These are phyloP conservation scores for Cymbopogon flexuosus DNA, from an alignment of 202 grass and related monocot species.

Conservation along the genomic window DNA sequence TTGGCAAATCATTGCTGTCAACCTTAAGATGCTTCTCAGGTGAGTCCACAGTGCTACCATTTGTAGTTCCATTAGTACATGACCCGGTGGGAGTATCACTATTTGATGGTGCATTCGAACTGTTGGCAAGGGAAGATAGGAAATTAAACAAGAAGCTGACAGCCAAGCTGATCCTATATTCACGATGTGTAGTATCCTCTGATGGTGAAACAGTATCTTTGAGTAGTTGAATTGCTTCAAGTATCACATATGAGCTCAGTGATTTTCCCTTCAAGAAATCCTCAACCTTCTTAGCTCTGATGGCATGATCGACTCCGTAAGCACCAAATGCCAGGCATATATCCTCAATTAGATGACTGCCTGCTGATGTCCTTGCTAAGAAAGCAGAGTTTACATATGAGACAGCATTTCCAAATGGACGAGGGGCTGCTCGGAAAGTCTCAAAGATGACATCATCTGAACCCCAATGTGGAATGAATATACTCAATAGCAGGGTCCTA, in stretches of 20 bases:
- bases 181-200: conserved; percentile 50
- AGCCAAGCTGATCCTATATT: conserved; percentile 60
- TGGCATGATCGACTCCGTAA: conserved; percentile 53
- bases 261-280: conserved; percentile 62
- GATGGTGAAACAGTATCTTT: conserved; percentile 44
- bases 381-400: conserved; percentile 83
- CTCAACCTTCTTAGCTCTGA: conserved; percentile 58
- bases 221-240: conserved; percentile 59
- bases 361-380: conserved; percentile 43
- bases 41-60: neutral
- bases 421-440: conserved; percentile 62
- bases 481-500: conserved; percentile 52
- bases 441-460: conserved; percentile 53
- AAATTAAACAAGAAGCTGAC: conserved; percentile 72
- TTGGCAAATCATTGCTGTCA: conserved; percentile 27
- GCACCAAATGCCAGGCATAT: conserved; percentile 65
- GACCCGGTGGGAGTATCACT: neutral
- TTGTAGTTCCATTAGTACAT: conserved; percentile 5
- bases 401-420: conserved; percentile 74
- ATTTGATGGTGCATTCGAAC: neutral
- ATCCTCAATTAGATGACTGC: conserved; percentile 29
- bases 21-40: neutral
- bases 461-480: conserved; percentile 56
- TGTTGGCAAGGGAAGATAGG: conserved; percentile 42
- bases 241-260: conserved; percentile 37